Base-by-base conservation (phyloP, 768 basidiomycete species). In the Scleroderma citrinum region DNA sequence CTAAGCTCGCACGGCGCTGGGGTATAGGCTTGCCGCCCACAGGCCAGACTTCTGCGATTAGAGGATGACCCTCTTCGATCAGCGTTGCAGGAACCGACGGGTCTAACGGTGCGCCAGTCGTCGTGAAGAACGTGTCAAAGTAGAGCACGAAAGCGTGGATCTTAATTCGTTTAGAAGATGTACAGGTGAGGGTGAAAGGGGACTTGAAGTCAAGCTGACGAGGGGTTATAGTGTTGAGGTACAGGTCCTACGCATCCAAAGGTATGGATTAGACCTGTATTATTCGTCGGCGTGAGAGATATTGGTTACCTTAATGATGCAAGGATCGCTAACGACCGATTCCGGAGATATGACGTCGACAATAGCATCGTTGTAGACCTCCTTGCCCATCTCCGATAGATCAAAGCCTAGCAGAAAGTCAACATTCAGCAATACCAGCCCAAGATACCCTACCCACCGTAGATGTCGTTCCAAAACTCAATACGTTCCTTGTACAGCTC, bases 101-200 rank as follows among this genome's bases (percentile, higher is more conserved):
- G 0, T 81, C 65, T 6, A 85, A 68, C 1, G 78, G 77, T 37
- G 85, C 24, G 66, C 72, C 37, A 53, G 71, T 65, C 1, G 81
- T 82, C 13, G 16, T 5, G 75, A 98, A 97, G 75, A 93, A 97
- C 0, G 87, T 86, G 69, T 98, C 95, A 60, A 98, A 98, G 70
- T 95, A 95, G 16, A 93, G 80, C 21, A 96, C 75, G 70, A 98
- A 83, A 6, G 88, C 76, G 61, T 82, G 82, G 37, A 88, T 74
- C 61, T 85, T 85, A 5, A 76, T 78, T 30, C 81, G 76, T 53
- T 77, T 77, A 11, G 73, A 69, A 2, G 76, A 72, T 1, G 77
- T 83, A 5, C 83, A 80, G n/a, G 73, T 65, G 34, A 98, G 77
- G 2, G 72, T 74, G 71, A 97, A 98, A 0, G 83, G 63, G 0